A percentile compares a stretch with the other conserved stretches of the same genome.
Evolutionary conservation across 805 yeast species (phyloP).

Genomic region (Saccharomycopsis sp.): DNA sequence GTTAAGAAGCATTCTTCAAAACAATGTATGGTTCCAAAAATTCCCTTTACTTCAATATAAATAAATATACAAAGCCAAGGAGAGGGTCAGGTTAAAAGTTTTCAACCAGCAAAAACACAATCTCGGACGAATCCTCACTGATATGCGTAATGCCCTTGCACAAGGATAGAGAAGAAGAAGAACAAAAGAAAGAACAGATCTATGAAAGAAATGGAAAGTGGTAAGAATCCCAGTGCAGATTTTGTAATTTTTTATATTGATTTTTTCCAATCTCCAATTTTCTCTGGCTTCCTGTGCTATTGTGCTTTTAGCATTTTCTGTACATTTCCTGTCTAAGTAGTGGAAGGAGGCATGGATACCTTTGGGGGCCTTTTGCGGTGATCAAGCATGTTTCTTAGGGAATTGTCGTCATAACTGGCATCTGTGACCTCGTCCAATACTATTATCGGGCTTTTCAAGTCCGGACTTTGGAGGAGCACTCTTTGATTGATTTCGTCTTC

Average conservation of each 20-base stretch:
- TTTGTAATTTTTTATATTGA: too few relatives aligned
- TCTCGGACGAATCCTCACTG: conserved; percentile 99
- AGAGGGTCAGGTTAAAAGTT: conserved; percentile 94
- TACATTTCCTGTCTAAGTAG: not conserved
- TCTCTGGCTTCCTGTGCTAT: not conserved
- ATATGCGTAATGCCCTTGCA: conserved; percentile 99
- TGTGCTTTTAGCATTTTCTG: not conserved
- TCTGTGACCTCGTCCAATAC: conserved; percentile 15
- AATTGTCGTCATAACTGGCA: not conserved
- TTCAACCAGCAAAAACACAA: conserved; percentile 99
- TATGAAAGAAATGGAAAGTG: not conserved
- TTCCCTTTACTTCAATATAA: conserved; percentile 44
- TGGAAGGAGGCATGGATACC: not conserved
- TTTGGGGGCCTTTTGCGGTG: not conserved
- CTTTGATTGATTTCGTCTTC: conserved; percentile 7
- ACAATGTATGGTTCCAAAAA: conserved; percentile 50
- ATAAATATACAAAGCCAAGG: conserved; percentile 30
- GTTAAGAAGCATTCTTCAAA: not conserved
- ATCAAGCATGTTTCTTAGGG: not conserved
- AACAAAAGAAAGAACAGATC: conserved; percentile 6
- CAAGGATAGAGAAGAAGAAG: conserved; percentile 66
- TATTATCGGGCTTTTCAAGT: conserved; percentile 19
- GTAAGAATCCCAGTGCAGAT: not conserved
- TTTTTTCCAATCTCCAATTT: not conserved
- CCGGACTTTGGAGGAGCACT: conserved; percentile 10